Conservation (phyloP, 768 basidiomycete species). For the Boletus barrowsii region DNA sequence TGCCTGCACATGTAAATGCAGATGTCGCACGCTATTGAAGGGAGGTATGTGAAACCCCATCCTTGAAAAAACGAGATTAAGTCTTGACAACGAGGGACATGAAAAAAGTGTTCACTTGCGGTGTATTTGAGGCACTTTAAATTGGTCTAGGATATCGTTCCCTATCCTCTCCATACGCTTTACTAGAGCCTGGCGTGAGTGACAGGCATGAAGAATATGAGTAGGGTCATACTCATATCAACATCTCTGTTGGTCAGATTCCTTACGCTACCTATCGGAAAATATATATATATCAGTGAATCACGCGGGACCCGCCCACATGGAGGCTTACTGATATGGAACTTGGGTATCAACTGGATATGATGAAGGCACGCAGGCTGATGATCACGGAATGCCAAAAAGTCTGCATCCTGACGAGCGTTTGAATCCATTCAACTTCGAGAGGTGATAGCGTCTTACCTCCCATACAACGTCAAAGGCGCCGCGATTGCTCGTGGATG, state of each 20-base stretch:
- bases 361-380: conserved; percentile 50
- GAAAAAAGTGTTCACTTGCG: conserved; percentile 41
- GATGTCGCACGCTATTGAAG: conserved; percentile 66
- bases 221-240: conserved; percentile 42
- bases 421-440: background rate
- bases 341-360: conserved; percentile 49
- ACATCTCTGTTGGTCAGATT: conserved; percentile 44
- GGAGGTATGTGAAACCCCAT: conserved; percentile 84
- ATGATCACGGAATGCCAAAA: conserved; percentile 51
- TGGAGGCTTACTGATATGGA: conserved; percentile 43
- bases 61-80: conserved; percentile 34
- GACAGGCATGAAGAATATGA: conserved; percentile 13
- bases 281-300: background rate
- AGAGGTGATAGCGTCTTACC: conserved; percentile 24
- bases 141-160: conserved; percentile 45
- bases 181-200: conserved; percentile 35
- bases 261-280: conserved; percentile 50
- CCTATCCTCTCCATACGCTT: conserved; percentile 50
- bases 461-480: conserved; percentile 52
- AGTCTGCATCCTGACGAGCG: conserved; percentile 39
- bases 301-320: background rate
- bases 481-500: conserved; percentile 31
- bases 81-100: background rate
- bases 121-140: conserved; percentile 38
- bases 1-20: conserved; percentile 73